Conservation (phyloP, 2,329 filamentous ascomycete genomes). For the Cladosporium sp. region DNA sequence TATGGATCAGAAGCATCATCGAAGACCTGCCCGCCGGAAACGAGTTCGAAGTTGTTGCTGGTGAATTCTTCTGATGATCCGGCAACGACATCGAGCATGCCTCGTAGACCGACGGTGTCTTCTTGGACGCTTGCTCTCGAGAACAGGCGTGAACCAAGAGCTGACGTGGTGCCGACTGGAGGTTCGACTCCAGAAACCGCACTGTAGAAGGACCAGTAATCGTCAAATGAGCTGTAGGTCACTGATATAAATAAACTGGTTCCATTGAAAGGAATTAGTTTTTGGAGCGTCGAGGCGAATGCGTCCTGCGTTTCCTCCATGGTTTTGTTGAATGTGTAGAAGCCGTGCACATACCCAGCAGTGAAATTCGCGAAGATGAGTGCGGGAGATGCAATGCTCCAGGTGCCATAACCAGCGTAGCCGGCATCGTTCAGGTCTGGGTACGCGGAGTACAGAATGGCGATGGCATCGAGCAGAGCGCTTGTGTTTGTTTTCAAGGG, state of each 20-base stretch:
- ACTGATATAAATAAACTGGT: slow-evolving; percentile 33
- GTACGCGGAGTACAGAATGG: slow-evolving; percentile 30
- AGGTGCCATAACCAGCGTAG: slow-evolving; percentile 35
- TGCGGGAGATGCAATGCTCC: slow-evolving; percentile 28
- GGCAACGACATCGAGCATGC: slow-evolving; percentile 23
- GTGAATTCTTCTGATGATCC: slow-evolving; percentile 30
- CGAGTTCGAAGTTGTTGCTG: slow-evolving; percentile 41
- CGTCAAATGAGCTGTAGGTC: slow-evolving; percentile 32
- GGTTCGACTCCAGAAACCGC: slow-evolving; percentile 25
- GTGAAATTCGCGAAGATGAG: slow-evolving; percentile 31
- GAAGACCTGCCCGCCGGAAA: slow-evolving; percentile 38
- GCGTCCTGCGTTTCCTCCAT: slow-evolving; percentile 23
- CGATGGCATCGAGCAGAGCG: slow-evolving; percentile 29
- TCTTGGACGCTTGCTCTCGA: slow-evolving; percentile 20
- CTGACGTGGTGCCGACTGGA: slow-evolving; percentile 24
- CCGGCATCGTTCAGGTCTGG: slow-evolving; percentile 33
- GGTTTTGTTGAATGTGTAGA: slow-evolving; percentile 31
- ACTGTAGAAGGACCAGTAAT: slow-evolving; percentile 31
- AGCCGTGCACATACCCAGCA: slow-evolving; percentile 31
- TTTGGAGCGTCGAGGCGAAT: slow-evolving; percentile 26
- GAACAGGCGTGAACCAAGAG: slow-evolving; percentile 33
- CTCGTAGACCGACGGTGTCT: slow-evolving; percentile 24
- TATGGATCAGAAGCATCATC: slow-evolving; percentile 44
- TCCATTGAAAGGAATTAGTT: slow-evolving; percentile 27
- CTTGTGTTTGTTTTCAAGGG: slow-evolving; percentile 25